These are phyloP conservation scores for Ceratocystiopsis minuta DNA, from an alignment of 2,329 filamentous ascomycete species.

Conservation along the genomic window DNA sequence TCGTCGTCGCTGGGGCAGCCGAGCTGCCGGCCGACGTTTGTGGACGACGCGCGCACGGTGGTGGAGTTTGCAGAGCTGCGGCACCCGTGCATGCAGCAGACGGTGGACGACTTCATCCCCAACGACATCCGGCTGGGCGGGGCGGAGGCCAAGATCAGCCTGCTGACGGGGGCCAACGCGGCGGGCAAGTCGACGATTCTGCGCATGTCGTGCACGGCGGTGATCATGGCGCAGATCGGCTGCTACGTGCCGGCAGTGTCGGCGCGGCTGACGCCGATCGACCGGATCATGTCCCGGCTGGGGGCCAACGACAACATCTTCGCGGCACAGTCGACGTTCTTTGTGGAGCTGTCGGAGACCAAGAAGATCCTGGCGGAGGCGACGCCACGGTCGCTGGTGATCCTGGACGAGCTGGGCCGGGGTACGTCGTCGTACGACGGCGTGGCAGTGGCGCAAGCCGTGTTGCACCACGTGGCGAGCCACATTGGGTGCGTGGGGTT, in stretches of 20 bases:
- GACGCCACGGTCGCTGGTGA: conserved; percentile 83
- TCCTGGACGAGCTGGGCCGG: conserved; percentile 87
- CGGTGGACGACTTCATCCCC: conserved; percentile 85
- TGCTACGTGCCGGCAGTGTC: conserved; percentile 76
- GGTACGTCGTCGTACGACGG: conserved; percentile 93
- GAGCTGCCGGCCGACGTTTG: conserved; percentile 74
- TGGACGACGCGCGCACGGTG: conserved; percentile 67
- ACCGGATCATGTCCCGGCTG: conserved; percentile 95
- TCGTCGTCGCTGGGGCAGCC: conserved; percentile 71
- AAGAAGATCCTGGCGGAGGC: conserved; percentile 96
- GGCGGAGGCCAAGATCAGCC: conserved; percentile 60
- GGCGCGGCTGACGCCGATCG: conserved; percentile 72
- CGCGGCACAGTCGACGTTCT: conserved; percentile 92
- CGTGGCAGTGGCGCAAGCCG: conserved; percentile 88
- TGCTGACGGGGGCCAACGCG: conserved; percentile 90
- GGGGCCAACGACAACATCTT: conserved; percentile 99
- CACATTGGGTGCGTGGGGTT: conserved; percentile 89
- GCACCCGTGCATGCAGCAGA: conserved; percentile 85
- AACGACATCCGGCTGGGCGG: conserved; percentile 86
- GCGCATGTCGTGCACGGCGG: conserved; percentile 90
- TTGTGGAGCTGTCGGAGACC: conserved; percentile 90
- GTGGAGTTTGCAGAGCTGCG: conserved; percentile 86
- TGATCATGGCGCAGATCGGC: conserved; percentile 94
- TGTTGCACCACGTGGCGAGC: conserved; percentile 87
- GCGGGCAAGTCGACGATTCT: conserved; percentile 94